Evolutionary conservation across 805 yeast genomes (phyloP).

Genomic region (Yarrowia bubula): DNA sequence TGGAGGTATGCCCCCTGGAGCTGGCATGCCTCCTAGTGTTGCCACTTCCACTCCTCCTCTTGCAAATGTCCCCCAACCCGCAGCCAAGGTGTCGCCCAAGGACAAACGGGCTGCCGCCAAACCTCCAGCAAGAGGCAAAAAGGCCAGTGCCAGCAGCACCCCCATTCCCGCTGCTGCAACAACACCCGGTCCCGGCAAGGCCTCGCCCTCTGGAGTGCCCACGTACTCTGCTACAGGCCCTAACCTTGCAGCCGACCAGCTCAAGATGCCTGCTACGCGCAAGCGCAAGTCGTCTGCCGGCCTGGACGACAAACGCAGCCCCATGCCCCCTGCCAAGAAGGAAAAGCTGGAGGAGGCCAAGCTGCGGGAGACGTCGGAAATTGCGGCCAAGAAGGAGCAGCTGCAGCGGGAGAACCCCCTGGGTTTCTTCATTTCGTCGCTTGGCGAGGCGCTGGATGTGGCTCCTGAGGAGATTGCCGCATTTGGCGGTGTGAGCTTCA

Average conservation of each 20-base stretch:
- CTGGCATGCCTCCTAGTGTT: conserved; percentile 13
- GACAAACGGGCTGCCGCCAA: conserved; percentile 8
- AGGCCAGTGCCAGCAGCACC: conserved; percentile 2
- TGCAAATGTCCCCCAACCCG: background rate
- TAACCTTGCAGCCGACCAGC: conserved; percentile 35
- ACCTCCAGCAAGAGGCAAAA: background rate
- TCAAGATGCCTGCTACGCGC: conserved; percentile 33
- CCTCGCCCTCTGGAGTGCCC: conserved; percentile 34
- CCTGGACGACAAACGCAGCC: conserved; percentile 26
- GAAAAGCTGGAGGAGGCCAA: conserved; percentile 27
- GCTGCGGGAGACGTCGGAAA: conserved; percentile 32
- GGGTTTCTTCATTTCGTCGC: conserved; percentile 37
- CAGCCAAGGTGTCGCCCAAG: conserved; percentile 7
- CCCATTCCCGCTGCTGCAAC: background rate
- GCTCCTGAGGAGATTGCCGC: conserved; percentile 37
- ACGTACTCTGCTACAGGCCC: conserved; percentile 31
- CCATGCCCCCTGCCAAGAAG: conserved; percentile 32
- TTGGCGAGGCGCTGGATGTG: conserved; percentile 40
- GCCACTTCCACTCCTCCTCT: conserved; percentile 18
- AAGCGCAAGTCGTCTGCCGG: conserved; percentile 33
- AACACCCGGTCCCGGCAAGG: conserved; percentile 1
- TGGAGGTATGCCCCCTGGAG: background rate
- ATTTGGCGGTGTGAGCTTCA: conserved; percentile 20
- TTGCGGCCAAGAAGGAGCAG: conserved; percentile 32
- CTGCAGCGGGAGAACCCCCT: conserved; percentile 37